Percentiles rank a stretch among this genome's conserved stretches.
These are phyloP conservation scores for Alternaria alternata DNA, from an alignment of 2,329 filamentous ascomycete genomes.

Conservation along the genomic window DNA sequence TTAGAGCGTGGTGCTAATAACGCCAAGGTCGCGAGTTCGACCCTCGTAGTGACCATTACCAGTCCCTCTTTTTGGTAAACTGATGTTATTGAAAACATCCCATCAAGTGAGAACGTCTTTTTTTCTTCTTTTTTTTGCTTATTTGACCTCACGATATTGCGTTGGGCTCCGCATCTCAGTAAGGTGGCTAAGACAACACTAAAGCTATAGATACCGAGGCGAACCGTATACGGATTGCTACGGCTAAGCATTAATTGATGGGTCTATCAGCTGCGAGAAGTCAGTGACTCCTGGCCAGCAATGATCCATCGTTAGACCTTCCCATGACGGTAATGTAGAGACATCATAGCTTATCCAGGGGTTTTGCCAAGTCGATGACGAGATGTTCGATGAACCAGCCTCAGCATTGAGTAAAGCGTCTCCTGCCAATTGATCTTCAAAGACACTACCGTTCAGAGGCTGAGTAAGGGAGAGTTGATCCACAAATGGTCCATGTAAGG, in stretches of 20 bases:
- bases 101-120: too few relatives aligned
- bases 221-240: too few relatives aligned
- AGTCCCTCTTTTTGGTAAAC: neutral
- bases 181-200: too few relatives aligned
- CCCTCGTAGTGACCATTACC: slow-evolving; percentile 13
- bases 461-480: neutral
- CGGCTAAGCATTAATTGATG: neutral
- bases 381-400: neutral
- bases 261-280: neutral
- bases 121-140: too few relatives aligned
- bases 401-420: neutral
- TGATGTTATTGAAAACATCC: too few relatives aligned
- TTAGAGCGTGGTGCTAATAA: slow-evolving; percentile 20
- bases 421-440: neutral
- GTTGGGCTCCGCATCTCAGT: too few relatives aligned
- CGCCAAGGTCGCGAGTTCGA: slow-evolving; percentile 18
- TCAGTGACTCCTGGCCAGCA: neutral
- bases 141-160: too few relatives aligned
- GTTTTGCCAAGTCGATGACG: neutral
- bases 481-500: neutral
- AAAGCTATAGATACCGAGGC: too few relatives aligned
- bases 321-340: neutral
- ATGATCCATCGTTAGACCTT: neutral
- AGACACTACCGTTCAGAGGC: neutral
- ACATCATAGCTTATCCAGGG: neutral